Conservation (phyloP, 768 basidiomycete genomes). For the Tricholoma bakamatsutake region DNA sequence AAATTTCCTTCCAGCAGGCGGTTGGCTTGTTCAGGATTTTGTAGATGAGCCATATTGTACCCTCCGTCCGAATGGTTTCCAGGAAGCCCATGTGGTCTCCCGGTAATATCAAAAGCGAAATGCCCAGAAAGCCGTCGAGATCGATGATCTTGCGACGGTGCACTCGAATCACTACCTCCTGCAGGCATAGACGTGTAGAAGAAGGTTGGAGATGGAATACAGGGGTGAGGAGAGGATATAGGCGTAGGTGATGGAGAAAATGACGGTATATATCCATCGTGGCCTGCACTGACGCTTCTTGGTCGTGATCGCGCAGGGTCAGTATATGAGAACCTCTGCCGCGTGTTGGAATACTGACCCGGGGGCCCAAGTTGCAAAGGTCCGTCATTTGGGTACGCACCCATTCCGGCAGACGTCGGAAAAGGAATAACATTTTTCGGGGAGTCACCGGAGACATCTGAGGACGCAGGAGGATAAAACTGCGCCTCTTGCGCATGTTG, state of each 20-base stretch:
- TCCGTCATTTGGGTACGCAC: conserved; percentile 5
- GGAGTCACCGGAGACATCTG: neutral
- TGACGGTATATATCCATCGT: conserved; percentile 14
- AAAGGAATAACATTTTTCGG: conserved; percentile 5
- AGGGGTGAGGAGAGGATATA: conserved; percentile 8
- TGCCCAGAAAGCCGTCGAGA: conserved; percentile 19
- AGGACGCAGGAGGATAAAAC: neutral
- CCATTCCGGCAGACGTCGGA: conserved; percentile 4
- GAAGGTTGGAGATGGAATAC: conserved; percentile 25
- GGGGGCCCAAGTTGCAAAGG: conserved; percentile 20
- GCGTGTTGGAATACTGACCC: conserved; percentile 30
- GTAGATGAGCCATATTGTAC: neutral
- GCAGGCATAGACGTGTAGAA: conserved; percentile 28
- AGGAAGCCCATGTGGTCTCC: conserved; percentile 9
- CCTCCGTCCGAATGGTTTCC: neutral
- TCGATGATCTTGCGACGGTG: conserved; percentile 10
- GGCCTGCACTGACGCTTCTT: conserved; percentile 22
- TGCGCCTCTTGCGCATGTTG: conserved; percentile 4
- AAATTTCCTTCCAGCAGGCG: conserved; percentile 1
- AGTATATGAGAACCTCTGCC: conserved; percentile 25
- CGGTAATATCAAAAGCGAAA: conserved; percentile 33
- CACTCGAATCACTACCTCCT: conserved; percentile 23
- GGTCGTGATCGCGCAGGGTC: conserved; percentile 18
- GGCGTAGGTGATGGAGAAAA: conserved; percentile 8
- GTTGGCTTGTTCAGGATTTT: neutral